A percentile compares a stretch with the other conserved stretches of the same genome.
These are phyloP conservation scores for Karstenula rhodostoma DNA, from an alignment of 2,329 filamentous ascomycete species.

Conservation along the genomic window DNA sequence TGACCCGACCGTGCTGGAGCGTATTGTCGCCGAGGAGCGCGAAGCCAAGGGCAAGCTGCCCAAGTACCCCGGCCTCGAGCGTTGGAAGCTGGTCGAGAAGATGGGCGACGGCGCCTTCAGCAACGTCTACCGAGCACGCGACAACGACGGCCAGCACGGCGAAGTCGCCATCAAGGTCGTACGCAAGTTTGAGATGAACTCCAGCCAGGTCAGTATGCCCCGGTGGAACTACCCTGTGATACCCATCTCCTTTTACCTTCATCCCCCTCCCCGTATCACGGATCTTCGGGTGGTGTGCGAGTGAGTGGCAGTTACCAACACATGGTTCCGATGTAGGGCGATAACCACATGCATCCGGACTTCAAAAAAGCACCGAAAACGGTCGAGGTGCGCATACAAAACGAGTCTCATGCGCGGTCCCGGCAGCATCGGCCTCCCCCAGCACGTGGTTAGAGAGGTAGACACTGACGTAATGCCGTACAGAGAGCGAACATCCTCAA, in stretches of 20 bases:
- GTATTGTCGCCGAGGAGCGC: slow-evolving; percentile 90
- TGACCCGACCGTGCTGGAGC: slow-evolving; percentile 75
- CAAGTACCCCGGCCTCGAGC: slow-evolving; percentile 81
- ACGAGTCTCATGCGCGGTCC: slow-evolving; percentile 38
- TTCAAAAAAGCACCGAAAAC: slow-evolving; percentile 89
- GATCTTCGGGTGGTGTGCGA: slow-evolving; percentile 30
- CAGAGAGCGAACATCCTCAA: slow-evolving; percentile 97
- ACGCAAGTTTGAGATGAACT: slow-evolving; percentile 99
- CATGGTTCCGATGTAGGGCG: slow-evolving; percentile 70
- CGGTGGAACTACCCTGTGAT: slow-evolving; percentile 34
- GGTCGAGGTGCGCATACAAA: slow-evolving; percentile 82
- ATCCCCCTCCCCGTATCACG: slow-evolving; percentile 40
- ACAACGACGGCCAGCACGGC: slow-evolving; percentile 71
- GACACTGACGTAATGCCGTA: slow-evolving; percentile 53
- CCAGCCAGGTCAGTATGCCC: slow-evolving; percentile 83
- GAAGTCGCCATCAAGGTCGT: slow-evolving; percentile 99
- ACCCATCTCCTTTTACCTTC: slow-evolving; percentile 39
- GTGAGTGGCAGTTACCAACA: slow-evolving; percentile 57
- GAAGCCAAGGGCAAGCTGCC: slow-evolving; percentile 86
- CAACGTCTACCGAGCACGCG: slow-evolving; percentile 92
- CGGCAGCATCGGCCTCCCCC: slow-evolving; percentile 34
- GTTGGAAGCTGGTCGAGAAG: slow-evolving; percentile 90
- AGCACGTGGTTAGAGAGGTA: slow-evolving; percentile 31
- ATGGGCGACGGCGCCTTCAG: slow-evolving; percentile 99
- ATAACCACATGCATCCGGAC: slow-evolving; percentile 92